Conservation (phyloP, 768 basidiomycete genomes). For the Cyathus striatus region DNA sequence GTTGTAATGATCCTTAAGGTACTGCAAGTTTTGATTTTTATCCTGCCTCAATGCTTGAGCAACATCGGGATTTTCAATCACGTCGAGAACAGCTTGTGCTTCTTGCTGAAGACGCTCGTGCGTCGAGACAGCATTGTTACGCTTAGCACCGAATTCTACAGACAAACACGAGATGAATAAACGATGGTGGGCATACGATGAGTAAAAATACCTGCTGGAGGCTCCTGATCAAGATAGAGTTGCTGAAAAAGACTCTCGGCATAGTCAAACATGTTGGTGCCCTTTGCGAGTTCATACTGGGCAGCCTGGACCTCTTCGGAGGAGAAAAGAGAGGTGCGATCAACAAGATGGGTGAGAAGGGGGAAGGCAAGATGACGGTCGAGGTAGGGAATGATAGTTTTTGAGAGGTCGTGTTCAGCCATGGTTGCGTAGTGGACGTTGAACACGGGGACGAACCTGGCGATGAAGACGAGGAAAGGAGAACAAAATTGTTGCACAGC, state of each 20-base stretch:
- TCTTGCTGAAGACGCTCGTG: conserved; percentile 84
- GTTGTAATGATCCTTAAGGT: conserved; percentile 88
- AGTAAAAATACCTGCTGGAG: conserved; percentile 55
- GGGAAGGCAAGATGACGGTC: conserved; percentile 96
- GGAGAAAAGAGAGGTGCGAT: conserved; percentile 64
- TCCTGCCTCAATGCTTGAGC: conserved; percentile 92
- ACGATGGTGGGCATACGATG: neutral
- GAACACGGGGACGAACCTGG: neutral
- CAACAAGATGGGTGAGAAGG: conserved; percentile 81
- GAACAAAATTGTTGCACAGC: neutral
- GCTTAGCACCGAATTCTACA: conserved; percentile 82
- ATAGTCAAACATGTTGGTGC: conserved; percentile 98
- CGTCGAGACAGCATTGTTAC: conserved; percentile 76
- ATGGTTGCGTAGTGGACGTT: conserved; percentile 24
- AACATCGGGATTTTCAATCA: conserved; percentile 96
- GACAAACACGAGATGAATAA: neutral
- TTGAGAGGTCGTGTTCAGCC: conserved; percentile 90
- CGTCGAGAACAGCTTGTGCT: conserved; percentile 89
- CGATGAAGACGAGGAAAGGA: neutral
- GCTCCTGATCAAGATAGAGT: conserved; percentile 65
- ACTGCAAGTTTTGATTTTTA: conserved; percentile 93
- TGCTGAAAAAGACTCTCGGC: conserved; percentile 76
- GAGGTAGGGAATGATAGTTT: conserved; percentile 85
- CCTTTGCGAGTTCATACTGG: conserved; percentile 96
- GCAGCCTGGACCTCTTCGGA: conserved; percentile 77